Evolutionary conservation across 2,329 filamentous ascomycete species (phyloP), one percentile per base, ranked within the genome.

Genomic region (Exophiala lecanii-corni): DNA sequence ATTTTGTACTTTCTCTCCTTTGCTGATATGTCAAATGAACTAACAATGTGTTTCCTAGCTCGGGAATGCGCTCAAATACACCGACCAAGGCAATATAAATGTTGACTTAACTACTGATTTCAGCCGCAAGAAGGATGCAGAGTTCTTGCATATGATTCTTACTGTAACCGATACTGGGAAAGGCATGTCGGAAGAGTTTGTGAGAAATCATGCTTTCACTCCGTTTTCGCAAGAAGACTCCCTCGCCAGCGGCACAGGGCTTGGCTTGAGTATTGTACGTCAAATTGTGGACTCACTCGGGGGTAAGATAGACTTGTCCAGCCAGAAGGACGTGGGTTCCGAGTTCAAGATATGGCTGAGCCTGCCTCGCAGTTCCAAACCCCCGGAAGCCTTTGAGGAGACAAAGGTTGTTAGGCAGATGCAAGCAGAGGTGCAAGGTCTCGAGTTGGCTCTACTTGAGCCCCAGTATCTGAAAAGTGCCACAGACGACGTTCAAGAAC

Each of bases 231-330:
- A 86, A 49, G 82, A 86, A 54, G 72, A 84, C 36, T 62, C 67
- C 0, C 59, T 86, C 1, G 68, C 74, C 0, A 72, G 63, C 3
- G 66, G 66, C 5, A 67, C 66, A 1, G 66, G 66, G 0, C 65
- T 86, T 0, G 82, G 83, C 0, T 61, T 86, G 20, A 81, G 76
- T 30, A 76, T 86, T 6, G 81, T 86, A 2, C 71, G 74, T 15
- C 60, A 69, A 57, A 76, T 86, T 5, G 73, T 83, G 12, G 72
- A 75, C 35, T 73, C 77, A 18, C 63, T 85, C 1, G 71, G 73
- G 19, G 81, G 81, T 0, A 70, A 66, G 5, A 77, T 85, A 32
- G 69, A 76, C 6, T 70, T 84, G 23, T 68, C 68, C 21, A 78
- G 71, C 37, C 67, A 75, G 40, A 63, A 69, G 7, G 70, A 71